Base-by-base conservation (phyloP, 345 rosid genomes). In the Gossypioides kirkii region DNA sequence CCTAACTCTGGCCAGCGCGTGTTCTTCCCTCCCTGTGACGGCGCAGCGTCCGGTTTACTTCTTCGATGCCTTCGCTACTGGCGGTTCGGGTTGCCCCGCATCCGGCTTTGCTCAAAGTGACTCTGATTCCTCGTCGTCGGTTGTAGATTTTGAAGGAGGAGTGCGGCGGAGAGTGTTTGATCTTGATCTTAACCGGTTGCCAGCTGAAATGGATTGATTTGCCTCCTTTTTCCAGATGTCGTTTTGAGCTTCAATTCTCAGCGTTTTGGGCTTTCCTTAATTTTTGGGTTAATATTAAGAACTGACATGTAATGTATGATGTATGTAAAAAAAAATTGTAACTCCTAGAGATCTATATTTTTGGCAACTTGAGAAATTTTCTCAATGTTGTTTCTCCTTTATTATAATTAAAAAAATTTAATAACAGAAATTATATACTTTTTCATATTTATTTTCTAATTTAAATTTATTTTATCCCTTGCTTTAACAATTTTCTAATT, bases 141-240 rank as follows among this genome's bases (percentile, higher is more conserved):
- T 86, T 53, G 84, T 89, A 7, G 94, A 88, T 83, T 86, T 64
- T 26, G 87, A 84, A 49, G 85, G 76, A 12, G 70, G 72, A 3
- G 46, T 22, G 17, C 84, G 59, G 50, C 77, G 78, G 52, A 80
- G 80, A 75, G 61, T 79, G 70, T 84, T 86, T n/a, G 83, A 79
- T 73, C 82, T 92, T 49, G 94, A 93, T 82, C 95, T 93, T 11
- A 91, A 91, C 81, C 82, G 78, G 56, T 81, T 86, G 22, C 87
- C 97, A 2, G 75, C 87, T 0, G 91, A 89, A 80, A 84, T 84
- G 4, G 90, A 83, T 10, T 91, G 86, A 88, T 69, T 14, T 20
- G 59, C 73, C 42, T 2, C 16, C 18, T 32, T 18, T 16, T 25
- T 70, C 56, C 56, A 43, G 42, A 56, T 41, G 77, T 77, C 85